Evolutionary conservation across 768 basidiomycete species (phyloP), one percentile per base, ranked within the genome.

Genomic region (Trametes gibbosa): DNA sequence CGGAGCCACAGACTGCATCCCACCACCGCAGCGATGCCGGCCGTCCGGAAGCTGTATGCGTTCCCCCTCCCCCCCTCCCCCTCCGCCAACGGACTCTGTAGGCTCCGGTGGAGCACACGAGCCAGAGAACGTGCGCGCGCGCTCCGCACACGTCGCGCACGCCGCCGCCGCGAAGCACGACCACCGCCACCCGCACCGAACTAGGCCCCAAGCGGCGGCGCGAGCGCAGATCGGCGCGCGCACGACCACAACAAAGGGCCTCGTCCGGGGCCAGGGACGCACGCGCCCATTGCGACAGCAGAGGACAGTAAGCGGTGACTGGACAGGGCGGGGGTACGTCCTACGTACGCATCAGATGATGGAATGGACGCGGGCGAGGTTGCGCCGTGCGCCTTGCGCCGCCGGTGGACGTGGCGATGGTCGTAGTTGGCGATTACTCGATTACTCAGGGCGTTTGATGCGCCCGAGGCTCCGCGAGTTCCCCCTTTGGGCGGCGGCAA

Each of bases 291-390:
- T 32, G 29, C 29, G 29, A 39, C 16, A 12, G 17, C 39, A 50
- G n/a, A 16, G 14, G 13, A 40, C 41, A 42, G 29, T 10, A 24
- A 16, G 39, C 39, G 50, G 37, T 32, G 21, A 29, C n/a, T 8
- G 34, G 19, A 40, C 12, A 16, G 50, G 19, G 9, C 14, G 19
- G 21, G 29, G 35, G 24, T 24, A 13, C 34, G n/a, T 16, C 7
- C 27, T n/a, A 10, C 32, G 16, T 50, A 23, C 37, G 46, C 54
- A 56, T 56, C 54, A 56, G 46, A 48, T 46, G 54, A 47, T 48
- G 23, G 46, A 21, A 55, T 29, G 35, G 23, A 55, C n/a, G 14
- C 41, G 51, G 19, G 29, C 29, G 29, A 32, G 29, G 5, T n/a
- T n/a, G n/a, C n/a, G n/a, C n/a, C n/a, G n/a, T 39, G 37, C 37